Percentiles rank a stretch among this genome's conserved stretches.
These are phyloP conservation scores for Arthonia radiata DNA, from an alignment of 495 filamentous ascomycete species.

Conservation along the genomic window DNA sequence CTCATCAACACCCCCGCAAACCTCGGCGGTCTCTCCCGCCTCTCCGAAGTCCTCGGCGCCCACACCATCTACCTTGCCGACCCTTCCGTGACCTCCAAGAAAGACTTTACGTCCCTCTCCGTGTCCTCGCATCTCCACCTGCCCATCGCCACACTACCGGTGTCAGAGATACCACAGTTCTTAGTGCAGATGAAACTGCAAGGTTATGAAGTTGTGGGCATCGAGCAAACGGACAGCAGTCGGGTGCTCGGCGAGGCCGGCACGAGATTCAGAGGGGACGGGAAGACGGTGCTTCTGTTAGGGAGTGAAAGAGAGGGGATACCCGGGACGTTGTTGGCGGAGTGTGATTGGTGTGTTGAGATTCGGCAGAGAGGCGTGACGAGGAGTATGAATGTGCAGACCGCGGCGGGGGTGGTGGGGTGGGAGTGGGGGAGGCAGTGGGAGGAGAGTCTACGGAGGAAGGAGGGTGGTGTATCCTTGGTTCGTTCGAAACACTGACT, in stretches of 20 bases:
- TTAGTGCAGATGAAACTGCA: constrained; percentile 10
- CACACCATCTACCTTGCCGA: constrained; percentile 12
- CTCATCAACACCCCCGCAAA: constrained; percentile 22
- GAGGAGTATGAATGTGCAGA: constrained; percentile 27
- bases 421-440: constrained; percentile 18
- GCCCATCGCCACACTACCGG: constrained; percentile 15
- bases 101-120: constrained; percentile 18
- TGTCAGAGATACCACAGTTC: constrained; percentile 9
- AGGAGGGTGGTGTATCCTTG: too few species aligned
- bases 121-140: constrained; percentile 20
- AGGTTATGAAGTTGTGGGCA: constrained; percentile 19
- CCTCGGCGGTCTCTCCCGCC: constrained; percentile 21
- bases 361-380: constrained; percentile 22
- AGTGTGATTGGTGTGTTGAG: constrained; percentile 22
- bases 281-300: constrained; percentile 17
- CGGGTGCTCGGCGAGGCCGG: constrained; percentile 12
- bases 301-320: constrained; percentile 24
- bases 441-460: too few species aligned
- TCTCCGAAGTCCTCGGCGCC: constrained; percentile 23
- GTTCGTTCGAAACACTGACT: too few species aligned
- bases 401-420: constrained; percentile 20
- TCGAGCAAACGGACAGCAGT: constrained; percentile 25
- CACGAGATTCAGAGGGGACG: constrained; percentile 1
- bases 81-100: constrained; percentile 8
- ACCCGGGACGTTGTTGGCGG: constrained; percentile 16